Base-by-base conservation (phyloP, 2,329 filamentous ascomycete genomes). In the Ophiognomonia clavigignenti-juglandacearum region DNA sequence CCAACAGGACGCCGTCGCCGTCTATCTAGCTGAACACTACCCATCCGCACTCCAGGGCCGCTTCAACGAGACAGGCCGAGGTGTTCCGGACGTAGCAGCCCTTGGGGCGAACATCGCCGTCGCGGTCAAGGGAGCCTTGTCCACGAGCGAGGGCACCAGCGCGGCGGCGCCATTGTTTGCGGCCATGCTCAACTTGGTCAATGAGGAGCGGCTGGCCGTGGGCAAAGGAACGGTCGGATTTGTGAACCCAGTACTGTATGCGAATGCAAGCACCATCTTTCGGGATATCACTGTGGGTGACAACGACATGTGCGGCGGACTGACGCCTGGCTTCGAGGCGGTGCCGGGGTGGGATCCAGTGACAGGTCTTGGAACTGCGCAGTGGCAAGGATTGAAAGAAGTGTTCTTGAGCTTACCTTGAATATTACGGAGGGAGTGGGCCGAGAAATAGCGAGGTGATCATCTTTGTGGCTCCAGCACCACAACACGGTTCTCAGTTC, bases 121-220 rank as follows among this genome's bases (percentile, higher is more conserved):
- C 18, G 35, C 35, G 18, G 35, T 22, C 18, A 14, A 37, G 10
- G 35, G 35, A 11, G 35, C 22, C 6, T n/a, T 37, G 35, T 22
- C 18, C 10, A 13, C 18, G 35, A 14, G 10, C 13, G 52, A 59
- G 23, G 78, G 78, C 13, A 78, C 73, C 3, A 74, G 69, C 23
- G 62, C 60, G 24, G 57, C 62, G 3, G 60, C 61, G 6, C 65
- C 65, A 2, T 56, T 62, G 9, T 60, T 65, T 18, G 63, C 55
- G 6, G 54, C 55, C 23, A 62, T 69, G 43, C 51, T 67, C 27
- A 60, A 54, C 14, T 51, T 63, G 34, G 55, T 70, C 20, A 69
- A 69, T 18, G 62, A 68, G 54, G 61, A 67, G 50, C 55, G 64
- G 6, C 48, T 68, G 3, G 53, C 55, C 1, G 57, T 53, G 2